These are phyloP conservation scores for Nemania serpens DNA, from an alignment of 2,329 filamentous ascomycete species.

Conservation along the genomic window DNA sequence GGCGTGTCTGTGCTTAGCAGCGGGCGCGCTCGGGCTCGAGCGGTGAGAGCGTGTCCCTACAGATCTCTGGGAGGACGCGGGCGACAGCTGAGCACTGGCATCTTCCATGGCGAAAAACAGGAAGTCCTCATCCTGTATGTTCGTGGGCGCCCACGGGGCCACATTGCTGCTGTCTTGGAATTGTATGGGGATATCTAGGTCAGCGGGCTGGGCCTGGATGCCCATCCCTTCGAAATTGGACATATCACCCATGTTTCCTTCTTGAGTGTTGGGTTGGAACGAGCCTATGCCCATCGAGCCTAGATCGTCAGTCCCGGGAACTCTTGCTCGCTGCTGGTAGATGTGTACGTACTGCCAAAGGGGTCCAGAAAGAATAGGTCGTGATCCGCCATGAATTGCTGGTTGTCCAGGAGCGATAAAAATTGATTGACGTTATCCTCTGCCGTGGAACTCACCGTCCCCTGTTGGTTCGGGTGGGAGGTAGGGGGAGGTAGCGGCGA, in stretches of 20 bases:
- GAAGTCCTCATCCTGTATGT: constrained; percentile 42
- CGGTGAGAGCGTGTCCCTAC: constrained; percentile 31
- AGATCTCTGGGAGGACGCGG: constrained; percentile 35
- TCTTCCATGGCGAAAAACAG: constrained; percentile 44
- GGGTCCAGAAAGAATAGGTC: constrained; percentile 47
- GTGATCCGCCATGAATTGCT: constrained; percentile 46
- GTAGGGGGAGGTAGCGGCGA: constrained; percentile 49
- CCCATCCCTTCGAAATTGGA: constrained; percentile 39
- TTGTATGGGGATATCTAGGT: constrained; percentile 46
- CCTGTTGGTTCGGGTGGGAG: constrained; percentile 40
- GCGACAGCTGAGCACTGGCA: constrained; percentile 38
- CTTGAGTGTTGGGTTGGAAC: constrained; percentile 38
- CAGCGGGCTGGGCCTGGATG: constrained; percentile 37
- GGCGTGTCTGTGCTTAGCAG: constrained; percentile 33
- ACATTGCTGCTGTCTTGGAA: constrained; percentile 45
- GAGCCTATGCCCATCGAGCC: constrained; percentile 31
- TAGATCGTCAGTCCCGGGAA: constrained; percentile 9
- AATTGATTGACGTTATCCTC: constrained; percentile 28
- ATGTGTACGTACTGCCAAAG: constrained; percentile 39
- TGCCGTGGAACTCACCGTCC: constrained; percentile 40
- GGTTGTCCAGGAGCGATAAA: constrained; percentile 33
- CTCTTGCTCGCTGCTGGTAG: background rate
- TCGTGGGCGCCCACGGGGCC: constrained; percentile 50
- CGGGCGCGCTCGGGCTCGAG: constrained; percentile 37
- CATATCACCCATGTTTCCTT: constrained; percentile 35